A percentile compares a stretch with the other conserved stretches of the same genome.
Evolutionary conservation across 306 rosid genomes (phyloP).

Genomic region (Arachis hypogaea): DNA sequence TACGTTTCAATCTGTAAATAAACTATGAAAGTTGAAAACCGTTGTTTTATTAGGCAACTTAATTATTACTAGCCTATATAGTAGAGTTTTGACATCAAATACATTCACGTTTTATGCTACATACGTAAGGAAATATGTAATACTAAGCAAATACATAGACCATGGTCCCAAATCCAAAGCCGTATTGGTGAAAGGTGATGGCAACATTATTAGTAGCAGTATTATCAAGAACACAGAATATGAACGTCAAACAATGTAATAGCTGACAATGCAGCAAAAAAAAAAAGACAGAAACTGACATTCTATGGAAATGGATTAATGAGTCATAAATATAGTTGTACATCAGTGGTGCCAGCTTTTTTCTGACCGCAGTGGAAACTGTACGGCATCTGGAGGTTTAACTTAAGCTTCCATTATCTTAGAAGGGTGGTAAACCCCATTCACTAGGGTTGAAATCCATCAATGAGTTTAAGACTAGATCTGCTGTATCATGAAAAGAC

Average conservation of each 20-base stretch:
- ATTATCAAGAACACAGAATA: constrained; percentile 18
- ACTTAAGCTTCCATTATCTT: constrained; percentile 54
- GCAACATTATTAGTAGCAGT: neutral
- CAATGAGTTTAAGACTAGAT: constrained; percentile 75
- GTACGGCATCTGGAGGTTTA: neutral
- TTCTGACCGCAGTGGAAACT: constrained; percentile 23
- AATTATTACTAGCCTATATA: neutral
- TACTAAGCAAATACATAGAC: neutral
- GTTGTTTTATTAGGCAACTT: neutral
- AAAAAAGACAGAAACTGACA: neutral
- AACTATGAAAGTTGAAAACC: neutral
- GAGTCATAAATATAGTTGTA: constrained; percentile 1
- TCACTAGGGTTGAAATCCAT: constrained; percentile 81
- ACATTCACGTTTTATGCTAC: constrained; percentile 20
- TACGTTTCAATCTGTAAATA: neutral
- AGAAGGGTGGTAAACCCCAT: constrained; percentile 90
- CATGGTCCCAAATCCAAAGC: constrained; percentile 1
- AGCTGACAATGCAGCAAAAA: too few species aligned
- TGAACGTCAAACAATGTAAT: constrained; percentile 4
- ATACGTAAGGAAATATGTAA: constrained; percentile 12
- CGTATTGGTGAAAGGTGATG: neutral
- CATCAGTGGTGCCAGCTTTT: constrained; percentile 5
- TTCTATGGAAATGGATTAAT: constrained; percentile 25
- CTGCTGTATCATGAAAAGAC: constrained; percentile 64
- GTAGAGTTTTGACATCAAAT: neutral